phyloP scores from a whole-genome alignment of 768 basidiomycete genomes.

The Boletus sp. region DNA sequence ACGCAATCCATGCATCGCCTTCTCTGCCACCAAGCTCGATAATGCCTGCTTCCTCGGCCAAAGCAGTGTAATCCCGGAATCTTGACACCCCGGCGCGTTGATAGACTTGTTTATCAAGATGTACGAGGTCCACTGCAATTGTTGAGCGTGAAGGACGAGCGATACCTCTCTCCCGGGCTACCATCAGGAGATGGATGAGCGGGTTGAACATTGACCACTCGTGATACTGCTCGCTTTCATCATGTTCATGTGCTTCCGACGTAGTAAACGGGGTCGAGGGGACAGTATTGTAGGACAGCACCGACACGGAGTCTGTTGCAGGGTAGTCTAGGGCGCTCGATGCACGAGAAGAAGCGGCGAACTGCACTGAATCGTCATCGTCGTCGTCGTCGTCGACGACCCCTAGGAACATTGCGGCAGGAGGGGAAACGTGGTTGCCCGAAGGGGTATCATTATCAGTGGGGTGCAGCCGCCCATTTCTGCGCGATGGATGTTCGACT shows the following conservation, averaged over 20 bases:
- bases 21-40: conserved; percentile 22
- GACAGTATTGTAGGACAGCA: neutral
- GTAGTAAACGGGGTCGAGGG: conserved; percentile 6
- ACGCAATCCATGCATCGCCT: conserved; percentile 26
- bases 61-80: conserved; percentile 27
- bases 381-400: neutral
- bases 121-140: conserved; percentile 36
- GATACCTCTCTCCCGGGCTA: conserved; percentile 30
- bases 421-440: neutral
- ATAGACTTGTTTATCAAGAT: conserved; percentile 27
- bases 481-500: conserved; percentile 1
- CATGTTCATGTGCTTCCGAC: neutral
- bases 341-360: conserved; percentile 1
- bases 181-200: conserved; percentile 24
- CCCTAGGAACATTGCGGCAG: neutral
- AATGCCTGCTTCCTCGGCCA: conserved; percentile 28
- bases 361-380: conserved; percentile 3
- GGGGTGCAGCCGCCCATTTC: conserved; percentile 6
- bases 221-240: conserved; percentile 8
- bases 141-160: conserved; percentile 38
- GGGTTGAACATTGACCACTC: conserved; percentile 31
- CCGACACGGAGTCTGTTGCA: neutral
- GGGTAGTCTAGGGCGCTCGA: conserved; percentile 2
- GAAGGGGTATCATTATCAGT: neutral
- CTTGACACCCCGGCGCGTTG: conserved; percentile 23